phyloP scores from a whole-genome alignment of 2,329 filamentous ascomycete genomes.

The Teratosphaeria pseudoeucalypti region DNA sequence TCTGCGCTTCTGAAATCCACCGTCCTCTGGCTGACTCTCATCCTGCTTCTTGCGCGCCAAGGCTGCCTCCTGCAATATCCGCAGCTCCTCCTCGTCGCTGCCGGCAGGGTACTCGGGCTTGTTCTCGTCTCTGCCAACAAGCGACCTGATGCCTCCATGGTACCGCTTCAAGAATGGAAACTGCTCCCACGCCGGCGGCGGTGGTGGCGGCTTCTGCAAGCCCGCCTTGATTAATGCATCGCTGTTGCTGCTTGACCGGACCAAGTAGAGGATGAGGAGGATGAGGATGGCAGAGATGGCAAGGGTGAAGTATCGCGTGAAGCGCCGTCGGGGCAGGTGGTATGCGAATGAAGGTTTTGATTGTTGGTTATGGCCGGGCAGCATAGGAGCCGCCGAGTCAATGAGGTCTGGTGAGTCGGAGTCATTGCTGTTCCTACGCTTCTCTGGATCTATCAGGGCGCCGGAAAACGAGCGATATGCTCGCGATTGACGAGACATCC shows the following conservation, averaged over 20 bases:
- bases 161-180: constrained; percentile 82
- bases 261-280: constrained; percentile 66
- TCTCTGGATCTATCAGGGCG: constrained; percentile 27
- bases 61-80: constrained; percentile 24
- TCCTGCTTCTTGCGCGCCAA: constrained; percentile 28
- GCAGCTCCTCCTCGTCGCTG: constrained; percentile 47
- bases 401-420: constrained; percentile 23
- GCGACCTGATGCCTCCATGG: constrained; percentile 70
- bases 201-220: constrained; percentile 41
- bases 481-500: background rate
- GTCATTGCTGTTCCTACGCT: constrained; percentile 26
- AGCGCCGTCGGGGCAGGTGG: constrained; percentile 41
- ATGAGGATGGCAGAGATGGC: constrained; percentile 58
- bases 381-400: constrained; percentile 16
- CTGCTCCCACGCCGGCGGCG: constrained; percentile 69
- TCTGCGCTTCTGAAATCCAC: constrained; percentile 20
- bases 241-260: constrained; percentile 33
- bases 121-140: constrained; percentile 58
- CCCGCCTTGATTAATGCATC: constrained; percentile 48
- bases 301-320: constrained; percentile 69
- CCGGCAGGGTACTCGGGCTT: constrained; percentile 69
- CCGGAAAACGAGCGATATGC: constrained; percentile 24
- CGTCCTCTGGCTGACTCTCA: constrained; percentile 24
- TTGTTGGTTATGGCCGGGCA: constrained; percentile 14
- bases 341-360: constrained; percentile 23